Evolutionary conservation across 768 basidiomycete genomes (phyloP), one percentile per base, ranked within the genome.

Genomic region (Lactarius trivialis): DNA sequence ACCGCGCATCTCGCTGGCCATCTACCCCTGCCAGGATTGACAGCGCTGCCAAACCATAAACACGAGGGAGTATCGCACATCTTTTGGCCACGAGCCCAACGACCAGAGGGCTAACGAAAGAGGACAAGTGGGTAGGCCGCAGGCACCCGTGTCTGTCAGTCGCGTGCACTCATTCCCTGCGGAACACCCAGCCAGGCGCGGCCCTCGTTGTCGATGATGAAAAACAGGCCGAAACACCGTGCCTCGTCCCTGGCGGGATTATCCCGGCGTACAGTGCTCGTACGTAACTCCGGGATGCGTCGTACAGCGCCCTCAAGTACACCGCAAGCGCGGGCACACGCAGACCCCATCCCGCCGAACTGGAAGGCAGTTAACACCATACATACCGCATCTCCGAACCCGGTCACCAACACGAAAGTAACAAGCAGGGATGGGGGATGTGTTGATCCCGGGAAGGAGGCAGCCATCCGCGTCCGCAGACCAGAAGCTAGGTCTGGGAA

Each of bases 271-370:
- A 97, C 43, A 89, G 85, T 2, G 92, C 90, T 28, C 94, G 76
- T 0, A 92, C 89, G 65, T 93, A 96, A 24, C 89, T 82, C 73
- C 95, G 93, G 75, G 97, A 96, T 0, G 93, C 89, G 4, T 94
- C 94, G 67, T 89, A 94, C 1, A 93, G 81, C 51, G 77, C 0
- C 39, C 19, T 41, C 19, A 41, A 19, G 39, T 19, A 41, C 19
- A 3, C 39, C 19, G 39, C 37, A 41, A 19, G 6, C 19, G 39
- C 39, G 17, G 39, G 39, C 5, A 8, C 19, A 41, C 19, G 17
- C 39, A 98, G 7, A 41, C 39, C 1, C 19, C 19, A 41, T 15
- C 37, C 4, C 37, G 15, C 37, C 39, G 1, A 6, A 8, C 1
- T 41, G 39, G 39, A 17, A 41, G 39, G 7, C 19, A 7, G 6